phyloP scores from a whole-genome alignment of 2,329 filamentous ascomycete species.

The Leptographium flavum region DNA sequence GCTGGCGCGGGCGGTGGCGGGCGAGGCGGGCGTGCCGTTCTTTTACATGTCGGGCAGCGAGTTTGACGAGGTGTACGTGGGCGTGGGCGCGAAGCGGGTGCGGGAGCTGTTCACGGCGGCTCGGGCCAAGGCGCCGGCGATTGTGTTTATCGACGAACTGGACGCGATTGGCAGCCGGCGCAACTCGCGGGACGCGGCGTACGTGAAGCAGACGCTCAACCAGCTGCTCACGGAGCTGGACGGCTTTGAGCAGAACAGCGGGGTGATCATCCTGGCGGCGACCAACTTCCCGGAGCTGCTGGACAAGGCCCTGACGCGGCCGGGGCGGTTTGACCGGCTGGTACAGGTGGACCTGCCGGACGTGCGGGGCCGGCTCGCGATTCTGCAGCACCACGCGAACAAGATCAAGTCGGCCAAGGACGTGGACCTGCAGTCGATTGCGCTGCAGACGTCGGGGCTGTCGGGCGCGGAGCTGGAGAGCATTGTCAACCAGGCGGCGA shows the following conservation, averaged over 20 bases:
- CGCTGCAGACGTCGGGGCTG: conserved; percentile 77
- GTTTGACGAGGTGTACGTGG: conserved; percentile 97
- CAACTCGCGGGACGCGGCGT: conserved; percentile 82
- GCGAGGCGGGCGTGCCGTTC: conserved; percentile 94
- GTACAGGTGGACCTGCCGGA: conserved; percentile 82
- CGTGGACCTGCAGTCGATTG: conserved; percentile 72
- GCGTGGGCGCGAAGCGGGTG: conserved; percentile 67
- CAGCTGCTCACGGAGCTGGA: conserved; percentile 94
- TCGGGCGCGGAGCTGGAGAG: conserved; percentile 95
- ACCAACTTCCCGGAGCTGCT: conserved; percentile 93
- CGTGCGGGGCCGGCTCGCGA: conserved; percentile 82
- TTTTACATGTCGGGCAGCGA: conserved; percentile 99
- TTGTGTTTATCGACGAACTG: conserved; percentile 76
- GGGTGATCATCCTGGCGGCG: conserved; percentile 89
- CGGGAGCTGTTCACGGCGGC: conserved; percentile 38
- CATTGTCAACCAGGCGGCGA: conserved; percentile 88
- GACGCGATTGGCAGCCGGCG: conserved; percentile 91
- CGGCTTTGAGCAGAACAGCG: conserved; percentile 87
- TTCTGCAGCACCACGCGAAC: conserved; percentile 84
- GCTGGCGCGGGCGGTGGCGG: conserved; percentile 85
- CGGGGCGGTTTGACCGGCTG: conserved; percentile 90
- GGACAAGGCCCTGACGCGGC: conserved; percentile 86
- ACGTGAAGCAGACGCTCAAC: conserved; percentile 94
- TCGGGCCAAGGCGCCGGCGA: conserved; percentile 30
- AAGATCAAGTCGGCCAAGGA: conserved; percentile 71